Evolutionary conservation across 2,329 filamentous ascomycete genomes (phyloP), one percentile per base, ranked within the genome.

Genomic region (Pseudonectria buxi): DNA sequence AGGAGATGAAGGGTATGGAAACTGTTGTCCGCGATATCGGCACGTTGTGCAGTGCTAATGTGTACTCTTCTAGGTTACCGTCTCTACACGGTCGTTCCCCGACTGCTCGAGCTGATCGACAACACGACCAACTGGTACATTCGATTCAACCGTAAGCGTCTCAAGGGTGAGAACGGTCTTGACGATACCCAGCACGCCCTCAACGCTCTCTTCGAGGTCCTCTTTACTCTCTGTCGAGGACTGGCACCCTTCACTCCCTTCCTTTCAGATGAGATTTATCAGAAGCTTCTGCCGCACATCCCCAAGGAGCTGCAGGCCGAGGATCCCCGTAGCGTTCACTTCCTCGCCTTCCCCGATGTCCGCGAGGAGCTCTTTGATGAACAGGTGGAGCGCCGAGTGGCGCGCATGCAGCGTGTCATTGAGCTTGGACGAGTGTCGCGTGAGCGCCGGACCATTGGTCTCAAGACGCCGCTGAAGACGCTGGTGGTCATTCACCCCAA

Each of bases 101-200:
- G 85, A 44, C 67, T 96, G 41, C 73, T 94, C 13, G 75, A 74
- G 39, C 74, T 94, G 53, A 94, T 95, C 46, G 90, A 95, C 54
- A 88, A 94, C 63, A 88, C 86, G 4, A 95, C 89, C n/a, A 96
- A 96, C 64, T 95, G 89, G 89, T 95, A 95, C 64, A 95, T 95
- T 59, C 78, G 88, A 42, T 94, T 95, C 69, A 95, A 95, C 69
- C 77, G 89, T 36, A 85, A 85, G 61, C 79, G 89, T 36, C 71
- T 95, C 47, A 95, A 95, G 77, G 89, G 89, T 28, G 88, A 94
- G 57, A 80, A 86, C 46, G 87, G 88, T 13, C 63, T 86, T 15
- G 76, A 89, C 11, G 92, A 96, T 57, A 95, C 92, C 10, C 69
- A 83, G 33, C 86, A 94, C 54, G 92, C 90, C 1, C 71, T 98